phyloP scores from a whole-genome alignment of 257 asterid genomes.

The Scutellaria barbata region DNA sequence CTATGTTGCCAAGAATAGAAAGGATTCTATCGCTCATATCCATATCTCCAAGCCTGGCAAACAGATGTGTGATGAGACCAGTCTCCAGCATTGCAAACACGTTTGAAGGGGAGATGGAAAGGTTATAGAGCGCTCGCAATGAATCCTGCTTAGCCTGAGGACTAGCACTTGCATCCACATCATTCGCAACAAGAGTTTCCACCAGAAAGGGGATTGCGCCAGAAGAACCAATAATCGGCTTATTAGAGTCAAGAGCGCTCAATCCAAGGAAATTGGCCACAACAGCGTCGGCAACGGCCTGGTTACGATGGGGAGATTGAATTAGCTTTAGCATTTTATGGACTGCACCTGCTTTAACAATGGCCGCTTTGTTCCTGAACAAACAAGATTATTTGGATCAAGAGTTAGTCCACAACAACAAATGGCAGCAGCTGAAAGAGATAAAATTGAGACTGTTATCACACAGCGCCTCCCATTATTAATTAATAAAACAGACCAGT shows the following conservation, averaged over 20 bases:
- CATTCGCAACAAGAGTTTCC: slow-evolving; percentile 41
- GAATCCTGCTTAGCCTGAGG: slow-evolving; percentile 67
- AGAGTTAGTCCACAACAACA: neutral
- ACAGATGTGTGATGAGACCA: slow-evolving; percentile 54
- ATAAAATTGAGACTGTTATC: too few relatives aligned
- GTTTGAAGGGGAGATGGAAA: slow-evolving; percentile 69
- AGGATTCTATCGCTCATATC: slow-evolving; percentile 74
- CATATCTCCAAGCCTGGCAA: slow-evolving; percentile 68
- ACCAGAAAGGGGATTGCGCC: slow-evolving; percentile 75
- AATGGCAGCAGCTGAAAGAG: too few relatives aligned
- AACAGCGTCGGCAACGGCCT: slow-evolving; percentile 59
- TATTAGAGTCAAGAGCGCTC: slow-evolving; percentile 88
- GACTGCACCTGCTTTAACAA: slow-evolving; percentile 84
- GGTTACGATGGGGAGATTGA: slow-evolving; percentile 38
- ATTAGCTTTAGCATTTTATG: slow-evolving; percentile 80
- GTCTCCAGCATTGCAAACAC: slow-evolving; percentile 52
- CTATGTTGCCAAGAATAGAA: slow-evolving; percentile 70
- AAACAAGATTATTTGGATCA: slow-evolving; percentile 23
- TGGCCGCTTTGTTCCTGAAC: slow-evolving; percentile 82
- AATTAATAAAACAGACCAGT: too few relatives aligned
- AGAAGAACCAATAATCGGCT: slow-evolving; percentile 74
- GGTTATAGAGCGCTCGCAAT: slow-evolving; percentile 76
- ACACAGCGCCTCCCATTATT: too few relatives aligned
- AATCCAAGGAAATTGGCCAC: slow-evolving; percentile 85
- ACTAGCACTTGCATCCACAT: neutral